Evolutionary conservation across 345 rosid species (phyloP).

Genomic region (Cardamine occulta): DNA sequence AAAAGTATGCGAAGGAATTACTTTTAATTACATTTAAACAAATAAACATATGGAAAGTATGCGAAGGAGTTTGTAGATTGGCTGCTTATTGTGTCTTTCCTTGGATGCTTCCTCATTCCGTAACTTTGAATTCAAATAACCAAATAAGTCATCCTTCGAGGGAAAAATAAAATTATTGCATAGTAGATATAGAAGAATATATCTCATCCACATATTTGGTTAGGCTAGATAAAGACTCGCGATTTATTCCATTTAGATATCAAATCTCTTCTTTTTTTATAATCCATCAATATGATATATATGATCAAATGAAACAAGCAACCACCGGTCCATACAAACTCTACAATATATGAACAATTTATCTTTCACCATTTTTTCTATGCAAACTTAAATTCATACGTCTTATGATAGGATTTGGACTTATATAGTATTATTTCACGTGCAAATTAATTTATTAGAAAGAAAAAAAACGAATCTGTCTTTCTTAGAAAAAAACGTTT

Average conservation of each 20-base stretch:
- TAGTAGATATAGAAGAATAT: conserved; percentile 12
- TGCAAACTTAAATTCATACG: not conserved
- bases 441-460: not conserved
- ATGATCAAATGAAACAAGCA: conserved; percentile 31
- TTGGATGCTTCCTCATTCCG: conserved; percentile 26
- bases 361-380: not conserved
- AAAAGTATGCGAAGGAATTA: conserved; percentile 21
- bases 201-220: conserved; percentile 34
- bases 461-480: too few relatives aligned
- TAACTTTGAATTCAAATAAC: conserved; percentile 38
- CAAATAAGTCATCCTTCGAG: conserved; percentile 19
- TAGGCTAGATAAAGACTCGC: conserved; percentile 21
- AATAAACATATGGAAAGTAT: conserved; percentile 21
- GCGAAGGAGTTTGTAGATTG: conserved; percentile 5
- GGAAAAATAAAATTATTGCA: not conserved
- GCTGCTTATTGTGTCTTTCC: conserved; percentile 7
- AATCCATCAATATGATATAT: conserved; percentile 38
- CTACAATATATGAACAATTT: not conserved
- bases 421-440: not conserved
- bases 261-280: conserved; percentile 25
- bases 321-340: conserved; percentile 15
- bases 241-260: conserved; percentile 34
- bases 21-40: not conserved
- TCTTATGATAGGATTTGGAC: not conserved
- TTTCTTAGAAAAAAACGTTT: not conserved